Conservation (phyloP, 2,329 filamentous ascomycete genomes). For the Monosporascus sp. region DNA sequence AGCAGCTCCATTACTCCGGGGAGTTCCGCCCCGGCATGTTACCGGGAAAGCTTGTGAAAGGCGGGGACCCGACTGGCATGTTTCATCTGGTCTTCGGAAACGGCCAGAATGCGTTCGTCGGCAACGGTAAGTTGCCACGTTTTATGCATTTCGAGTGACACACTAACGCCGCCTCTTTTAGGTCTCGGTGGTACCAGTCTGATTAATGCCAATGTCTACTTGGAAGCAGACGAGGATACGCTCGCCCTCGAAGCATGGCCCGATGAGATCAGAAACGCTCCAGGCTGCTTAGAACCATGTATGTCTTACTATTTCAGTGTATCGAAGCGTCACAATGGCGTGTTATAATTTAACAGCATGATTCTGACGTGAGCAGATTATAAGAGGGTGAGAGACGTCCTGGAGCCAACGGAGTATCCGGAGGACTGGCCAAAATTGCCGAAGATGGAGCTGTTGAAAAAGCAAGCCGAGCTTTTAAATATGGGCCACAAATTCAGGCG, state of each 20-base stretch:
- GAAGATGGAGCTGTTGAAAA: conserved; percentile 53
- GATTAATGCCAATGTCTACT: conserved; percentile 63
- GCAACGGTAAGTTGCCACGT: conserved; percentile 41
- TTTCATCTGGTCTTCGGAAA: conserved; percentile 60
- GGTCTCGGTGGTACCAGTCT: conserved; percentile 61
- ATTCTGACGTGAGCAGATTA: conserved; percentile 42
- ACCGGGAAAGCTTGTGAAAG: conserved; percentile 37
- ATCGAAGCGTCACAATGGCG: background rate
- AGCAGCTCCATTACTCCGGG: conserved; percentile 53
- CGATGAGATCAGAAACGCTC: conserved; percentile 43
- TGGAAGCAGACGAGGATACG: conserved; percentile 52
- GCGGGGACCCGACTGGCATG: conserved; percentile 53
- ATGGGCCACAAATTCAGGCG: conserved; percentile 48
- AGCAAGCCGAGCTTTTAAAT: conserved; percentile 49
- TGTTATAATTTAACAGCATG: background rate
- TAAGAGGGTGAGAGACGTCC: conserved; percentile 45
- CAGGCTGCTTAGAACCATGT: conserved; percentile 43
- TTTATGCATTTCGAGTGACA: too few species aligned
- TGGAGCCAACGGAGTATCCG: conserved; percentile 56
- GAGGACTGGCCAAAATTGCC: conserved; percentile 49
- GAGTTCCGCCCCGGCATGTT: conserved; percentile 40
- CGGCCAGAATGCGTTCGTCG: conserved; percentile 58
- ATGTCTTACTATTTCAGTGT: conserved; percentile 20
- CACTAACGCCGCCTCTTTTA: conserved; percentile 17
- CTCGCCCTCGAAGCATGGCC: conserved; percentile 55